Percentiles rank a stretch among this genome's conserved stretches.
Conservation (phyloP, 208 protist species). For the Trypanosomatidae sp. region DNA sequence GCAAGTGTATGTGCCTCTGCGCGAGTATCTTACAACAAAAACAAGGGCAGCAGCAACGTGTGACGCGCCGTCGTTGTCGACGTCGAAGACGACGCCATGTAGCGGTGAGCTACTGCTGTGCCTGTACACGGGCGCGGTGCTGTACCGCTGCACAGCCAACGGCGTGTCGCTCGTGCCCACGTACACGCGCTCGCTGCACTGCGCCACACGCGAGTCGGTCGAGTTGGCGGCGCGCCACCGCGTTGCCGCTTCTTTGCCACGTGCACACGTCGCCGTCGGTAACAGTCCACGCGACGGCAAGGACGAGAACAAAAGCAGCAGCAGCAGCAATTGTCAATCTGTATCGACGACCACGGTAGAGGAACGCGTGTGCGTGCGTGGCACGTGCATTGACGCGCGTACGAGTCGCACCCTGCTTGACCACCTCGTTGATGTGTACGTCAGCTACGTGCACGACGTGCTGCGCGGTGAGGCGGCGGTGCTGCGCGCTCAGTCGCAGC, state of each 20-base stretch:
- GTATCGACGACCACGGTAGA: too few relatives aligned
- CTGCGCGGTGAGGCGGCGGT: slow-evolving; percentile 22
- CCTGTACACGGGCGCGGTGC: slow-evolving; percentile 64
- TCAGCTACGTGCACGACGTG: slow-evolving; percentile 23
- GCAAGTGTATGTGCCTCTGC: slow-evolving; percentile 59
- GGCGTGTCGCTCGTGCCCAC: slow-evolving; percentile 24
- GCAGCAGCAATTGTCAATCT: background rate
- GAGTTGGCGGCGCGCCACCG: too few relatives aligned
- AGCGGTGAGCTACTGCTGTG: slow-evolving; percentile 61
- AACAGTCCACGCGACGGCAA: background rate
- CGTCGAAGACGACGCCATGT: too few relatives aligned
- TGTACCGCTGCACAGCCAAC: slow-evolving; percentile 53
- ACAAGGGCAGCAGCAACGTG: background rate
- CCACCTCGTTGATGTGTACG: slow-evolving; percentile 25
- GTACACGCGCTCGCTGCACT: slow-evolving; percentile 44
- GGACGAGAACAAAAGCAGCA: background rate
- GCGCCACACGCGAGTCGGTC: slow-evolving; percentile 38
- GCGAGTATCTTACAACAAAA: background rate
- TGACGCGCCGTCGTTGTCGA: too few relatives aligned
- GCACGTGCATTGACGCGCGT: slow-evolving; percentile 46
- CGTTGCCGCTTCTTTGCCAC: slow-evolving; percentile 15
- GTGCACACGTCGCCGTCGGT: slow-evolving; percentile 6
- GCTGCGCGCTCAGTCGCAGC: slow-evolving; percentile 10
- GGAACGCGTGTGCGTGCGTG: slow-evolving; percentile 21
- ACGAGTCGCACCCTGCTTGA: slow-evolving; percentile 12